Percentiles rank a stretch among this genome's conserved stretches.
phyloP scores from a whole-genome alignment of 2,329 filamentous ascomycete species.

The Xylariales sp. region DNA sequence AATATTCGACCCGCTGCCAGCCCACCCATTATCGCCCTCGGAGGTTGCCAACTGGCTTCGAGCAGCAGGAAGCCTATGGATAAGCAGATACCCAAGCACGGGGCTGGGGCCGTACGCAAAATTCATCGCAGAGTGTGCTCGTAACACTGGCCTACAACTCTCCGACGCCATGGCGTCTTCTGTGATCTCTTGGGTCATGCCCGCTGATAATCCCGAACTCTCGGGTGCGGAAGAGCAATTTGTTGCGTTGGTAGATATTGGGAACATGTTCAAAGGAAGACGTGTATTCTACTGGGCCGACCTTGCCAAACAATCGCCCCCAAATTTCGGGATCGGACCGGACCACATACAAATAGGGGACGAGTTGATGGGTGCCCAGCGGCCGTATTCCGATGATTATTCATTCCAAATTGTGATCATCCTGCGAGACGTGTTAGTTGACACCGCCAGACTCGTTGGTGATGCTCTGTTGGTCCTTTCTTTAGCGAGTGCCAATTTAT shows the following conservation, averaged over 20 bases:
- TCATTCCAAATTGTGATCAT: slow-evolving; percentile 8
- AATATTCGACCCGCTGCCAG: not conserved
- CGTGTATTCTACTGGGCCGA: slow-evolving; percentile 6
- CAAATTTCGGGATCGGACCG: slow-evolving; percentile 4
- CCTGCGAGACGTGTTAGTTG: not conserved
- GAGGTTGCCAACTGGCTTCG: slow-evolving; percentile 9
- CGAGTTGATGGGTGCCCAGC: slow-evolving; percentile 6
- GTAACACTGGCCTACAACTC: not conserved
- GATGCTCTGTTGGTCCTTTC: slow-evolving; percentile 1
- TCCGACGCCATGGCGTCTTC: not conserved
- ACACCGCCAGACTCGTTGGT: not conserved
- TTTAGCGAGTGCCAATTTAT: not conserved
- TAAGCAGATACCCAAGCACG: not conserved
- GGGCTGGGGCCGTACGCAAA: not conserved
- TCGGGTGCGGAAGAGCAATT: not conserved
- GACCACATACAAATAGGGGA: slow-evolving; percentile 15
- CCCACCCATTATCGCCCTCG: not conserved
- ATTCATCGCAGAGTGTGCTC: not conserved
- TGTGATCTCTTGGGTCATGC: slow-evolving; percentile 4
- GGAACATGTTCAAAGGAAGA: slow-evolving; percentile 5
- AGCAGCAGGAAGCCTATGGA: not conserved
- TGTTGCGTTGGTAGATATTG: not conserved
- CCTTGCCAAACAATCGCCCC: not conserved
- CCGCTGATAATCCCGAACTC: not conserved
- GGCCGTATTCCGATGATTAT: not conserved